Conservation (phyloP, 2,329 filamentous ascomycete species). For the Didymella arachidicola region DNA sequence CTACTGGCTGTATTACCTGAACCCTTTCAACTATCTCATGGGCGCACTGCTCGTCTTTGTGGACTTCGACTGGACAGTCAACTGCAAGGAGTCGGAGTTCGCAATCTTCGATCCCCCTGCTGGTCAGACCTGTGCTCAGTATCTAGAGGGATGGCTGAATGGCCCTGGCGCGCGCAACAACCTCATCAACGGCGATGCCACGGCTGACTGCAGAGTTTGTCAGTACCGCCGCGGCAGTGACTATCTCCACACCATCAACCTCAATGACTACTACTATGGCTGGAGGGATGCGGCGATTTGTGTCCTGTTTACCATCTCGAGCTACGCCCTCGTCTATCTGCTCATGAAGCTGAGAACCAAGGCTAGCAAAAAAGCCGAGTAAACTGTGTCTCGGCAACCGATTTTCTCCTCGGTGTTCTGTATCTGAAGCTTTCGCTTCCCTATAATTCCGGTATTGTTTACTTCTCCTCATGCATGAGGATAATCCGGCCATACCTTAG, state of each 20-base stretch:
- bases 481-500: background rate
- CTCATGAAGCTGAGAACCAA: constrained; percentile 55
- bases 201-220: constrained; percentile 66
- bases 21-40: constrained; percentile 56
- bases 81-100: constrained; percentile 48
- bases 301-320: constrained; percentile 63
- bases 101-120: constrained; percentile 58
- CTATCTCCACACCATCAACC: constrained; percentile 66
- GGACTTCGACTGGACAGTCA: constrained; percentile 53
- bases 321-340: constrained; percentile 60
- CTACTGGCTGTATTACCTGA: constrained; percentile 54
- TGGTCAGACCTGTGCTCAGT: constrained; percentile 64
- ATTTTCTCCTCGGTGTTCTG: too few relatives aligned
- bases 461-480: background rate
- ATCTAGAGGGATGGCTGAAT: constrained; percentile 62
- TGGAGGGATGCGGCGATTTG: constrained; percentile 72
- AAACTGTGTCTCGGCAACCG: background rate
- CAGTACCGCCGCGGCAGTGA: constrained; percentile 66
- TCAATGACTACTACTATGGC: constrained; percentile 68
- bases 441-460: background rate
- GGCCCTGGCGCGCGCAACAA: constrained; percentile 52
- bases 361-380: constrained; percentile 52
- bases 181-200: constrained; percentile 64
- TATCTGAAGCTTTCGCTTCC: background rate
- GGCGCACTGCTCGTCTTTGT: constrained; percentile 52